Base-by-base conservation (phyloP, 2,329 filamentous ascomycete genomes). In the Talaromyces sp. region DNA sequence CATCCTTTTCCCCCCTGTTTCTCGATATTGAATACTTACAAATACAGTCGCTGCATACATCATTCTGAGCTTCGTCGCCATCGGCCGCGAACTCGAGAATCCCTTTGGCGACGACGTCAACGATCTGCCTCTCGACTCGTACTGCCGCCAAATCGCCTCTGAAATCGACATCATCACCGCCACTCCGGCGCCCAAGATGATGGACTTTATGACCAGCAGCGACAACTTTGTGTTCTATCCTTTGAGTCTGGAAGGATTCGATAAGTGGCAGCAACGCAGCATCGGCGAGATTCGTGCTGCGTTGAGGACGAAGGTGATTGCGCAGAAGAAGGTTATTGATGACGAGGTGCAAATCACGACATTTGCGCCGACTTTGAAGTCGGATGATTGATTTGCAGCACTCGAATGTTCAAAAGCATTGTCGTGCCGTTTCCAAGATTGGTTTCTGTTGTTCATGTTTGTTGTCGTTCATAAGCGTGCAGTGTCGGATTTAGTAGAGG, bases 31-130 rank as follows among this genome's bases (percentile, higher is more conserved):
- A 28, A 35, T 18, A 54, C 50, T 54, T 8, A 54, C 18, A 37
- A 14, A 5, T 8, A 21, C 31, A 77, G 76, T 81, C 14, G 88
- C 88, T 2, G 87, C 89, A 2, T 93, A 93, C 75, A 93, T 95
- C 68, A 93, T 95, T 72, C 84, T 95, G 64, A 90, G 89, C 25
- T 85, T 95, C 52, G 83, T 86, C 3, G 81, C 84, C 66, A 93
- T 93, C 69, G 91, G 91, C 42, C 86, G 86, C 66, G 90, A 95
- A 76, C 89, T 95, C 66, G 91, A 95, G 75, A 92, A 95, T 70
- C 91, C 91, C 5, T 95, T 95, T 73, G 91, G 91, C 63, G 82
- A 87, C 66, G 91, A 95, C 66, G 90, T 93, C 68, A 95, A 95
- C 71, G 91, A 95, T 75, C 78, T 93, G 46, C 88, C 89, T 0